Percentiles rank a stretch among this genome's conserved stretches.
Conservation (phyloP, 257 asterid species). For the Solanum sitiens region DNA sequence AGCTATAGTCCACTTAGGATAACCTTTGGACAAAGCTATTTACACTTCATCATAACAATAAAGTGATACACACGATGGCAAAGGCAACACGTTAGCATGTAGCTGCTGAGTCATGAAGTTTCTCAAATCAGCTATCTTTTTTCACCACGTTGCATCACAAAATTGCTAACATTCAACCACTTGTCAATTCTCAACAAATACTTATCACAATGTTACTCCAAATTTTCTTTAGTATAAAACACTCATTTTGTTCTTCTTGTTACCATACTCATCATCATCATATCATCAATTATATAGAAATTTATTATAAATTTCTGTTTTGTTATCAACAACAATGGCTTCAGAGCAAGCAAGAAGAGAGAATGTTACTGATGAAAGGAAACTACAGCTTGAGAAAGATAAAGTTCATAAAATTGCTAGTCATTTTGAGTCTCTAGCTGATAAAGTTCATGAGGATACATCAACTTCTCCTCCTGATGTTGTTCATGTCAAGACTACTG, state of each 20-base stretch:
- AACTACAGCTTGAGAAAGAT: constrained; percentile 31
- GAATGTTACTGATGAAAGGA: constrained; percentile 17
- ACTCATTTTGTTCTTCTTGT: background rate
- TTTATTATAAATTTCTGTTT: too few species aligned
- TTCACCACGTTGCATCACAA: background rate
- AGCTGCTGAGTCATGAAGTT: background rate
- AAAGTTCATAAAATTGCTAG: constrained; percentile 39
- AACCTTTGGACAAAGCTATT: background rate
- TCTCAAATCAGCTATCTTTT: background rate
- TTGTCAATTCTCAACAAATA: background rate
- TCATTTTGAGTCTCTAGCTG: constrained; percentile 45
- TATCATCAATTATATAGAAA: background rate
- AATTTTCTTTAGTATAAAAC: background rate
- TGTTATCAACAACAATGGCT: constrained; percentile 19
- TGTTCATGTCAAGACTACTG: background rate
- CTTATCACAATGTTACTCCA: background rate
- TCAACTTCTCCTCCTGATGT: background rate
- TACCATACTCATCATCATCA: background rate
- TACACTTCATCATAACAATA: background rate
- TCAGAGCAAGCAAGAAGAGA: constrained; percentile 38
- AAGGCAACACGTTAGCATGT: background rate
- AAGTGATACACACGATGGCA: background rate
- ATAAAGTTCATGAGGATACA: background rate
- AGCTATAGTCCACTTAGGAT: too few species aligned
- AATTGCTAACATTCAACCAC: background rate